These are phyloP conservation scores for Hibiscus tridactylites DNA, from an alignment of 345 rosid genomes.

Conservation along the genomic window DNA sequence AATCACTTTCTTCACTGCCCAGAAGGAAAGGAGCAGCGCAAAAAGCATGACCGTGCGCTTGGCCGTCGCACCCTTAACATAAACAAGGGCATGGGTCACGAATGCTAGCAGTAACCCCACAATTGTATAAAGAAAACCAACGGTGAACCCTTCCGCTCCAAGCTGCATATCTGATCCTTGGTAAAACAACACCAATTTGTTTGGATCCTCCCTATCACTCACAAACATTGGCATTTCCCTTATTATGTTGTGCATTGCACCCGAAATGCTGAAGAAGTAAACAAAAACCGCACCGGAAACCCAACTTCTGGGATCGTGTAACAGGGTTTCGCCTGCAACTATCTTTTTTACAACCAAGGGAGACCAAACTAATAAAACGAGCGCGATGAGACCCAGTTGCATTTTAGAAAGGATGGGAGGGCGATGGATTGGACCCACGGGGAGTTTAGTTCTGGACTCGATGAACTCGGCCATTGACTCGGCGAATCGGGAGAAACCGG, in stretches of 20 bases:
- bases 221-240: slow-evolving; percentile 57
- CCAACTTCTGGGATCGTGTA: slow-evolving; percentile 58
- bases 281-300: slow-evolving; percentile 48
- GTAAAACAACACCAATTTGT: slow-evolving; percentile 51
- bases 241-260: slow-evolving; percentile 64
- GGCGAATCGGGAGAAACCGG: slow-evolving; percentile 45
- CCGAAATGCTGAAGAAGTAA: slow-evolving; percentile 72
- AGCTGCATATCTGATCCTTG: slow-evolving; percentile 69
- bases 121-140: slow-evolving; percentile 63
- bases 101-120: slow-evolving; percentile 66
- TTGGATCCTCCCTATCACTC: slow-evolving; percentile 41
- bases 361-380: slow-evolving; percentile 26
- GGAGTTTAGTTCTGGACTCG: slow-evolving; percentile 41
- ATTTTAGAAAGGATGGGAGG: slow-evolving; percentile 57
- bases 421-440: slow-evolving; percentile 53
- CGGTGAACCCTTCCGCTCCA: slow-evolving; percentile 64
- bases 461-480: slow-evolving; percentile 72
- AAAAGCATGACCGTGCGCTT: slow-evolving; percentile 46
- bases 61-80: slow-evolving; percentile 34
- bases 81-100: slow-evolving; percentile 53
- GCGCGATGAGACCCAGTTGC: slow-evolving; percentile 28
- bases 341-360: slow-evolving; percentile 42
- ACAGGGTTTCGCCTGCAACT: slow-evolving; percentile 37
- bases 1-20: slow-evolving; percentile 64
- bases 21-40: slow-evolving; percentile 43